Conservation (phyloP, 306 rosid genomes). For the Lathyrus aphaca region DNA sequence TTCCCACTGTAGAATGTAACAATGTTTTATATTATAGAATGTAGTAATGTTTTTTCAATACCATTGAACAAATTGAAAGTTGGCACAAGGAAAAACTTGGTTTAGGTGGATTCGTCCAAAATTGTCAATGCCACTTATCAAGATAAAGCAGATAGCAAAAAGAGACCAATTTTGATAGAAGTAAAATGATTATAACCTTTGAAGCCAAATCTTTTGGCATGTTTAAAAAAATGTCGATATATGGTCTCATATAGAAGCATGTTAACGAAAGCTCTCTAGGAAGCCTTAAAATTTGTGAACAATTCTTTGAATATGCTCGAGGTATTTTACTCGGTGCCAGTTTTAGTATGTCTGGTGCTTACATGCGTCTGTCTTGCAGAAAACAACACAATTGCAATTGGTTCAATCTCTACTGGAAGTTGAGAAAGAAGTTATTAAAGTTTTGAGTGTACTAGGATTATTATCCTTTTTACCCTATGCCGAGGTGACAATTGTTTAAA, state of each 20-base stretch:
- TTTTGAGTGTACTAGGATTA: constrained; percentile 66
- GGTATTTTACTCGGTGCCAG: constrained; percentile 49
- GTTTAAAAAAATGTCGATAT: constrained; percentile 7
- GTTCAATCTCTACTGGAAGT: constrained; percentile 64
- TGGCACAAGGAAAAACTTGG: no score
- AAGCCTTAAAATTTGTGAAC: constrained; percentile 76
- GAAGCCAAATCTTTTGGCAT: constrained; percentile 8
- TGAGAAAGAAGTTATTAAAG: constrained; percentile 59
- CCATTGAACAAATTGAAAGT: no score
- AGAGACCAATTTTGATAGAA: constrained; percentile 84
- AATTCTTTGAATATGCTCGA: constrained; percentile 66
- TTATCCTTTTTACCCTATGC: constrained; percentile 55
- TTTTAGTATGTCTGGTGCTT: neutral
- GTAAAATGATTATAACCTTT: constrained; percentile 44
- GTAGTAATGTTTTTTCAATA: no score
- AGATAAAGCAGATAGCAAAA: constrained; percentile 73
- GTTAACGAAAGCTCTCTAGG: constrained; percentile 82
- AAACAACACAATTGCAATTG: constrained; percentile 56
- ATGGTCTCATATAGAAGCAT: constrained; percentile 38
- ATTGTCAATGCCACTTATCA: no score
- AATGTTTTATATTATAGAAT: no score
- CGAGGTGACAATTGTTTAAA: constrained; percentile 58
- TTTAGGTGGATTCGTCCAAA: no score
- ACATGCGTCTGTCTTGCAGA: constrained; percentile 38
- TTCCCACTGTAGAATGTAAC: no score